Percentiles rank a stretch among this genome's conserved stretches.
phyloP scores from a whole-genome alignment of 768 basidiomycete species.

The Nevesoporus exiguus region DNA sequence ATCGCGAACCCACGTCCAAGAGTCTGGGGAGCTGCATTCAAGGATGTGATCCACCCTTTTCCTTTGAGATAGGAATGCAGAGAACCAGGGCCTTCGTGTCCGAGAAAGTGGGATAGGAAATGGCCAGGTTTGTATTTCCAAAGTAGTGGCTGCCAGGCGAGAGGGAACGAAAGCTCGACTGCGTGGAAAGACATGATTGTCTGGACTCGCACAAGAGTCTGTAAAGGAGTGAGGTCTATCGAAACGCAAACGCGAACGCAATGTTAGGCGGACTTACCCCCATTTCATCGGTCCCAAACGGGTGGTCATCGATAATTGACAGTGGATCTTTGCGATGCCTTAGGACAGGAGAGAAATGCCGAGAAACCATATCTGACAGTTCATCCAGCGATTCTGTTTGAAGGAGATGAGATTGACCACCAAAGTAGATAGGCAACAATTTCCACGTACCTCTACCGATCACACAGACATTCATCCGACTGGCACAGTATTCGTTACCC shows the following conservation, averaged over 20 bases:
- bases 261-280: conserved; percentile 49
- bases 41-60: conserved; percentile 79
- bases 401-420: conserved; percentile 1
- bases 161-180: conserved; percentile 76
- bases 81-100: conserved; percentile 92
- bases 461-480: conserved; percentile 76
- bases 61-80: conserved; percentile 86
- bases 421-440: background rate
- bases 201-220: conserved; percentile 83
- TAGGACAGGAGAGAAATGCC: conserved; percentile 65
- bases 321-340: conserved; percentile 61
- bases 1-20: conserved; percentile 83
- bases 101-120: conserved; percentile 78
- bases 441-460: conserved; percentile 64
- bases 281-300: conserved; percentile 67
- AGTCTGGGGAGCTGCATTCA: conserved; percentile 66
- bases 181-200: conserved; percentile 86
- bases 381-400: conserved; percentile 75
- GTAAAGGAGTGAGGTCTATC: conserved; percentile 18
- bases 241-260: background rate
- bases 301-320: conserved; percentile 67
- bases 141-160: conserved; percentile 66
- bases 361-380: conserved; percentile 57
- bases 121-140: conserved; percentile 77
- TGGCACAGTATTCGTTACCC: conserved; percentile 75